These are phyloP conservation scores for Ettlia oleoabundans DNA, from an alignment of 139 green algal species.

Conservation along the genomic window DNA sequence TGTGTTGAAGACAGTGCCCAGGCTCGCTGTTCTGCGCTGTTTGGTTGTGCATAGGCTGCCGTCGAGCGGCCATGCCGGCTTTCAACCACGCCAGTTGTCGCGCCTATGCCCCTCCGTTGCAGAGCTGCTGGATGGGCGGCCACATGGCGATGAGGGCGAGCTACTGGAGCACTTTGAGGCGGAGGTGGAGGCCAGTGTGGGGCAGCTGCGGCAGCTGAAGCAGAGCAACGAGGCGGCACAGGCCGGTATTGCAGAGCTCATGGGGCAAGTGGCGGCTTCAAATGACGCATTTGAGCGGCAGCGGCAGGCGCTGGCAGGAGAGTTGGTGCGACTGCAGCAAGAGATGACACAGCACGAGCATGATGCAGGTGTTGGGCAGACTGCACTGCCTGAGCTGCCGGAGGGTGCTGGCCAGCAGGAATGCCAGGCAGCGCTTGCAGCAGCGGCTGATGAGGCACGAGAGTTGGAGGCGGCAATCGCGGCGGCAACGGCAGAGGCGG, in stretches of 20 bases:
- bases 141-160: constrained; percentile 47
- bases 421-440: constrained; percentile 19
- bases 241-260: constrained; percentile 5
- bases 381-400: constrained; percentile 5
- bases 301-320: not conserved
- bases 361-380: not conserved
- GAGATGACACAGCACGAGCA: constrained; percentile 12
- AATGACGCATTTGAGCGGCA: constrained; percentile 29
- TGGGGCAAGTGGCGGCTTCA: not conserved
- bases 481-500: not conserved
- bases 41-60: not conserved
- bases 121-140: constrained; percentile 46
- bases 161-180: constrained; percentile 50
- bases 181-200: constrained; percentile 37
- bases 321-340: constrained; percentile 17
- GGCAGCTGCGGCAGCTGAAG: constrained; percentile 40
- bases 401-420: constrained; percentile 24
- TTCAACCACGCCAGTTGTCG: too few species aligned
- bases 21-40: not conserved
- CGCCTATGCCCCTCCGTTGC: not conserved
- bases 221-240: constrained; percentile 30
- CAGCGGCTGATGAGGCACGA: constrained; percentile 10
- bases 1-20: not conserved
- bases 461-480: constrained; percentile 36
- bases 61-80: not conserved